Conservation (phyloP, 108 stramenopile genomes). For the Skeletonema grethae region DNA sequence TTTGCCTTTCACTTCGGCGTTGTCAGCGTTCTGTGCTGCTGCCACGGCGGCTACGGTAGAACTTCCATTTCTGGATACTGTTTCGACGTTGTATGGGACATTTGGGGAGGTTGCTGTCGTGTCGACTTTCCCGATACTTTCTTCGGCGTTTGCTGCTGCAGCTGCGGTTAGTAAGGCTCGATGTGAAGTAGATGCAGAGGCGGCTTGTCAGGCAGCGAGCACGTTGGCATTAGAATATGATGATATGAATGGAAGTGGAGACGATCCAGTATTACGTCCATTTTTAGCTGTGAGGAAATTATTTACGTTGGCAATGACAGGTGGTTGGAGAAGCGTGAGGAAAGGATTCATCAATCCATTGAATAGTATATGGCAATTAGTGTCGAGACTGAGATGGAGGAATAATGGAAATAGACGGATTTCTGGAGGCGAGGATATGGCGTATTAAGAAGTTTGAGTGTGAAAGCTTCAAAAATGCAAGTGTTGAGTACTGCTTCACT, state of each 20-base stretch:
- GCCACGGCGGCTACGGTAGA: constrained; percentile 90
- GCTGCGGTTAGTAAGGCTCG: constrained; percentile 90
- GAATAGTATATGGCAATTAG: background rate
- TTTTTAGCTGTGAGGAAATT: constrained; percentile 72
- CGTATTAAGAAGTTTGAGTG: background rate
- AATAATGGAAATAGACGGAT: background rate
- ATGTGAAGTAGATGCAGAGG: constrained; percentile 86
- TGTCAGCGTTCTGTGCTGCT: constrained; percentile 84
- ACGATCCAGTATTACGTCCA: constrained; percentile 75
- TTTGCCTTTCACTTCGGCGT: constrained; percentile 88
- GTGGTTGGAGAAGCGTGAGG: constrained; percentile 40
- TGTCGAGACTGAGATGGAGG: background rate
- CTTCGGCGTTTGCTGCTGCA: constrained; percentile 83
- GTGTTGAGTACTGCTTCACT: no score
- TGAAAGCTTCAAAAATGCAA: no score
- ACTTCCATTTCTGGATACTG: constrained; percentile 72
- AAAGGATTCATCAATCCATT: background rate
- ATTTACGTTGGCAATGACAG: constrained; percentile 51
- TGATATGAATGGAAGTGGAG: constrained; percentile 49
- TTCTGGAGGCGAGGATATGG: background rate
- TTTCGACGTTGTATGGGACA: constrained; percentile 52
- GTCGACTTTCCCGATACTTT: constrained; percentile 65
- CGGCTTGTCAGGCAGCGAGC: constrained; percentile 79
- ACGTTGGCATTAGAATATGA: constrained; percentile 82
- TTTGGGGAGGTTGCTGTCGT: constrained; percentile 59